These are phyloP conservation scores for Asterophora lycoperdoides DNA, from an alignment of 768 basidiomycete species.

Conservation along the genomic window DNA sequence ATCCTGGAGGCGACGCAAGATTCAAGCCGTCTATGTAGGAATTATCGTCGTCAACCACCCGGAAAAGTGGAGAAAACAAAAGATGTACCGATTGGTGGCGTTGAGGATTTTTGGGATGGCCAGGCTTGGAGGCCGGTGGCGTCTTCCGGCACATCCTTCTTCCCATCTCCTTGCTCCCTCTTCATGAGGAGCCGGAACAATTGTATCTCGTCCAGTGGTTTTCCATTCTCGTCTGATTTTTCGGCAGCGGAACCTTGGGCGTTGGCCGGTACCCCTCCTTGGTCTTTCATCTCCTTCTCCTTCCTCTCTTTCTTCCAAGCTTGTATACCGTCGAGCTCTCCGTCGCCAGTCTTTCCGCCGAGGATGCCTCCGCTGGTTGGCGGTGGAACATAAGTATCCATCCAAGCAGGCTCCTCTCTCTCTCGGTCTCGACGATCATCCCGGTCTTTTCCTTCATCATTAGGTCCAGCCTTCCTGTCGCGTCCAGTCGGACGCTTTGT, in stretches of 20 bases:
- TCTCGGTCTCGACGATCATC: slow-evolving; percentile 41
- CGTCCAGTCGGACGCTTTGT: slow-evolving; percentile 55
- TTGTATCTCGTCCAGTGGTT: slow-evolving; percentile 75
- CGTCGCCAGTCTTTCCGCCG: slow-evolving; percentile 54
- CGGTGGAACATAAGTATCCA: slow-evolving; percentile 80
- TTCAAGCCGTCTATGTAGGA: neutral
- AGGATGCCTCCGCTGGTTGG: slow-evolving; percentile 55
- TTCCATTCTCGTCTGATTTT: slow-evolving; percentile 25
- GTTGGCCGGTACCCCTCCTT: neutral
- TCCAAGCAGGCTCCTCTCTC: slow-evolving; percentile 88
- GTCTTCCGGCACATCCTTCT: slow-evolving; percentile 20
- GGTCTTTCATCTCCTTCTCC: slow-evolving; percentile 58
- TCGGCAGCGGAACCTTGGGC: slow-evolving; percentile 10
- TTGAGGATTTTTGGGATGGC: neutral
- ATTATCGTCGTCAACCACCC: neutral
- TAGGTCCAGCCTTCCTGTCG: slow-evolving; percentile 45
- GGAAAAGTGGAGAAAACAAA: neutral
- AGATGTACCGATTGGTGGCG: slow-evolving; percentile 3
- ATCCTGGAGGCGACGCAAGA: neutral
- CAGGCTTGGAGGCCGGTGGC: neutral
- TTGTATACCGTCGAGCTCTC: slow-evolving; percentile 79
- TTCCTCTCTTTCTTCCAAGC: slow-evolving; percentile 85
- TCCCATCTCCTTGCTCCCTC: slow-evolving; percentile 56
- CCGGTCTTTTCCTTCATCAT: slow-evolving; percentile 43
- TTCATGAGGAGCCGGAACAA: slow-evolving; percentile 83